Evolutionary conservation across 192 early-diverging fungal species (phyloP), one percentile per base, ranked within the genome.

Genomic region (Linderina pennispora): DNA sequence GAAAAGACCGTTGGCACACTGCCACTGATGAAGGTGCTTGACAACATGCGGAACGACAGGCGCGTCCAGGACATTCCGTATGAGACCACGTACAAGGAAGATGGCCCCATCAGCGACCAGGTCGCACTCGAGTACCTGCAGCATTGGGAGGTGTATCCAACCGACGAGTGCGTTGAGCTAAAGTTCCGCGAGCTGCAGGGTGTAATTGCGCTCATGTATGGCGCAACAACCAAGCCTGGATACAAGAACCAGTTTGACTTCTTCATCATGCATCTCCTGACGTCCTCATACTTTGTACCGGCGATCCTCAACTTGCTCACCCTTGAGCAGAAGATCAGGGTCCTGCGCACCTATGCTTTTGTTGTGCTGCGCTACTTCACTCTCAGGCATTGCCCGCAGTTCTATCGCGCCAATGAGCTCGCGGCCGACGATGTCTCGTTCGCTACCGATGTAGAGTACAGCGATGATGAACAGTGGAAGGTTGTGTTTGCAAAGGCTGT

Each of bases 251-350:
- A 23, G 20, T 62, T 40, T 46, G 55, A 58, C 47, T 70, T 58
- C 58, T 36, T 21, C 26, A 53, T 51, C 31, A 75, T 50, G 76
- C 80, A 83, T 50, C 55, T 60, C 26, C 36, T 80, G 40, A 80
- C 80, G 1, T 75, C 77, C n/a, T 43, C 59, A 5, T 61, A 74
- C 25, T 79, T 79, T 36, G 18, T 79, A 8, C 77, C 78, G 28
- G 58, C 68, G 11, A 32, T 61, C 10, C 39, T 70, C 11, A 52
- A 59, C 32, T 21, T 24, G 7, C 23, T 83, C 21, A 18, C 71
- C 0, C 50, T 69, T 23, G 50, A 59, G 8, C 62, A 80, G 16
- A 50, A 64, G 36, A 60, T 53, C 3, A 40, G 43, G 3, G 44
- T 79, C 24, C 42, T 83, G n/a, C 69, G 47, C 18, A 65, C 65